Conservation (phyloP, 805 yeast species). For the Candida boidinii region DNA sequence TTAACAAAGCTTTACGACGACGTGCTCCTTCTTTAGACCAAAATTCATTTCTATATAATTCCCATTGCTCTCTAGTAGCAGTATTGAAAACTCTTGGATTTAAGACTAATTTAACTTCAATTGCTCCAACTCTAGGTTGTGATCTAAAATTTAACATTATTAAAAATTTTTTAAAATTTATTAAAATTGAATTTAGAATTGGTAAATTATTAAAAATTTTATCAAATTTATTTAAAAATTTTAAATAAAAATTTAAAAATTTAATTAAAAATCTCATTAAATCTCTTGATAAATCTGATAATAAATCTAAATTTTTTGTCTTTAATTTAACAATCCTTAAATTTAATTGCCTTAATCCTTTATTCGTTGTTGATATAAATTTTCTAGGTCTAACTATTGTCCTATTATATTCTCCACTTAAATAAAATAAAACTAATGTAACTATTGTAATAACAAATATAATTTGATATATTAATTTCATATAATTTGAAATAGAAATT, state of each 20-base stretch:
- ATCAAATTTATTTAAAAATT: background rate
- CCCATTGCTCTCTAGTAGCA: constrained; percentile 91
- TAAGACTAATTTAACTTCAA: constrained; percentile 72
- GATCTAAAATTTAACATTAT: too few relatives aligned
- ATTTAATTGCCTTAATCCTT: constrained; percentile 80
- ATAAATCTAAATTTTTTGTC: constrained; percentile 14
- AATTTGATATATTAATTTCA: constrained; percentile 38
- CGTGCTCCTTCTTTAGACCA: constrained; percentile 82
- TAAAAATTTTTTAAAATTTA: too few relatives aligned
- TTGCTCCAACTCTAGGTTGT: constrained; percentile 63
- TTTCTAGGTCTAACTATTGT: constrained; percentile 77
- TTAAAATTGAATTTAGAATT: too few relatives aligned
- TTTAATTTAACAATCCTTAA: constrained; percentile 62
- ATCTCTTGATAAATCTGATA: constrained; percentile 19
- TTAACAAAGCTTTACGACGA: constrained; percentile 29
- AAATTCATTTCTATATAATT: constrained; percentile 82
- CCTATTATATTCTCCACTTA: constrained; percentile 84
- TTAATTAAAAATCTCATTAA: too few relatives aligned
- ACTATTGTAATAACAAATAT: constrained; percentile 52
- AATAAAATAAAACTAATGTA: constrained; percentile 66
- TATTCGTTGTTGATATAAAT: constrained; percentile 76
- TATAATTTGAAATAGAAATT: constrained; percentile 19
- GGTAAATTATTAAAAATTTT: background rate
- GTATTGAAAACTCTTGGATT: constrained; percentile 77
- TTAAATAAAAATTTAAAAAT: too few relatives aligned